Evolutionary conservation across 2,329 filamentous ascomycete genomes (phyloP).

Genomic region (Emergomyces pasteurianus): DNA sequence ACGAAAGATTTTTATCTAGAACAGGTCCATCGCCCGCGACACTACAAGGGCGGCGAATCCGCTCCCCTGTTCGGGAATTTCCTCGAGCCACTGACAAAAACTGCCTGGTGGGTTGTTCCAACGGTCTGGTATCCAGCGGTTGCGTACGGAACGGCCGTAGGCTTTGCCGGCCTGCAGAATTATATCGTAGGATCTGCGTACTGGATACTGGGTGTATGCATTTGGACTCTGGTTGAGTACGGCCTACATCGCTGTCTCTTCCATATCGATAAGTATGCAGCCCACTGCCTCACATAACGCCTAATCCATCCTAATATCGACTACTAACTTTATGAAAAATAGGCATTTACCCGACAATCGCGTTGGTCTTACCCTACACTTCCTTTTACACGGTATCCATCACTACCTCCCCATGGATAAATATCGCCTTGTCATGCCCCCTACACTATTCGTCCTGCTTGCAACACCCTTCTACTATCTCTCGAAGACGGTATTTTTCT

Average conservation of each 20-base stretch:
- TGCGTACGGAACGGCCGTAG: constrained; percentile 56
- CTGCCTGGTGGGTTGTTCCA: constrained; percentile 86
- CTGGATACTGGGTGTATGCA: constrained; percentile 56
- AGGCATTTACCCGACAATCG: constrained; percentile 87
- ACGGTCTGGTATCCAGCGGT: constrained; percentile 73
- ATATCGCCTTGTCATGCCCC: constrained; percentile 94
- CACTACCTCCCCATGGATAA: constrained; percentile 99
- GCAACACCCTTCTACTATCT: constrained; percentile 88
- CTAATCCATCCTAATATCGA: background rate
- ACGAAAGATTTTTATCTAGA: constrained; percentile 93
- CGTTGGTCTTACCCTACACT: constrained; percentile 74
- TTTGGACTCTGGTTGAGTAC: constrained; percentile 92
- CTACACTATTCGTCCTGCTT: constrained; percentile 69
- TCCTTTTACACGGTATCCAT: constrained; percentile 90
- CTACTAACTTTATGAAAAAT: constrained; percentile 13
- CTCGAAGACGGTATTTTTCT: constrained; percentile 69
- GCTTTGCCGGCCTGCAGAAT: constrained; percentile 48
- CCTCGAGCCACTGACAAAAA: constrained; percentile 91
- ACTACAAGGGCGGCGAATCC: constrained; percentile 87
- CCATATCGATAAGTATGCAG: constrained; percentile 74
- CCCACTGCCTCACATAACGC: background rate
- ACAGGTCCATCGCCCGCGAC: constrained; percentile 87
- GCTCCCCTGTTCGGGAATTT: constrained; percentile 96
- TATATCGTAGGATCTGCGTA: constrained; percentile 43
- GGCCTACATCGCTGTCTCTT: constrained; percentile 80